Evolutionary conservation across 495 filamentous ascomycete genomes (phyloP), one percentile per base, ranked within the genome.

Genomic region (Daldinia vernicosa): DNA sequence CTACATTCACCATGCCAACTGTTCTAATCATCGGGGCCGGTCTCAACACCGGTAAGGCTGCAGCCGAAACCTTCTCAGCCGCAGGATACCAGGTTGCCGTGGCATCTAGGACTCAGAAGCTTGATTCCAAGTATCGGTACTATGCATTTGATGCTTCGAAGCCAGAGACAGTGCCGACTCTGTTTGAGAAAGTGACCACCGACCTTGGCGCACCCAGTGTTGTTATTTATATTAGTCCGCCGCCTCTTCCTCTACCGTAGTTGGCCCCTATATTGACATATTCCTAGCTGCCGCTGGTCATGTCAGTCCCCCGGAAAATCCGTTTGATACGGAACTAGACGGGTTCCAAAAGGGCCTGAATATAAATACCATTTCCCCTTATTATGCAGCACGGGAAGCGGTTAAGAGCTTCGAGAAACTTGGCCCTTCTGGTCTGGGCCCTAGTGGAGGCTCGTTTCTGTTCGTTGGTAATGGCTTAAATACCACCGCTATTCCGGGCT

Each of bases 11-110:
- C 39, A 76, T 76, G 74, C 17, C 74, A 6, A 68, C 66, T 19
- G 74, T 76, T 14, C 76, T 84, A n/a, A 79, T 86, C 56, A 78
- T 86, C 53, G 83, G 83, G 35, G 78, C 76, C 43, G 82, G 83
- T 4, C 72, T 76, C 28, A 75, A 73, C 11, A 64, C 85, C 22
- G 84, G 83, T 28, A 51, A 66, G 32, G 69, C 77, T 27, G 69
- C 81, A 22, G 81, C 83, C 47, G 63, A 75, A 32, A 70, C 65
- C 7, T 84, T 85, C 69, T 72, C 76, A 58, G 75, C 60, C 47
- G 77, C 76, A 14, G 82, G 82, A 50, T 85, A 81, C 75, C 70
- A 79, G 35, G 79, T 85, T 45, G 83, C 83, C 7, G 55, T 84
- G 24, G 81, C 77, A 6, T 81, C 84, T 15, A 69, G 71, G 39